phyloP scores from a whole-genome alignment of 768 basidiomycete genomes.

The Coprinopsis sp. region DNA sequence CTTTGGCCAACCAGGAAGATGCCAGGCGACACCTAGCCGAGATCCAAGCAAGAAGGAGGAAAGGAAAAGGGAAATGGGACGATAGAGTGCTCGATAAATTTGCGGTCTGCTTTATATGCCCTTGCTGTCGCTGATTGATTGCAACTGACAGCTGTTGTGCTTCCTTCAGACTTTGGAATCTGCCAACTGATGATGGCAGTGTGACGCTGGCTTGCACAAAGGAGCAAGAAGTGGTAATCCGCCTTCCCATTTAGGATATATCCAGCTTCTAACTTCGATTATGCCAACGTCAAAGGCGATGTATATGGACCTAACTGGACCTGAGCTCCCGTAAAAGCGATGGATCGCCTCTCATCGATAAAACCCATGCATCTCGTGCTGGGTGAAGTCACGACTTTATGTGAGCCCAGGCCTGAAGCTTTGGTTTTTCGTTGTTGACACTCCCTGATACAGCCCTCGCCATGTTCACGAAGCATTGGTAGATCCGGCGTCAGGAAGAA shows the following conservation, averaged over 20 bases:
- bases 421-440: slow-evolving; percentile 1
- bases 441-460: slow-evolving; percentile 23
- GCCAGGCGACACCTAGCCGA: slow-evolving; percentile 23
- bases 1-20: slow-evolving; percentile 43
- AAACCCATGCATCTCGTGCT: slow-evolving; percentile 53
- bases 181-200: slow-evolving; percentile 1
- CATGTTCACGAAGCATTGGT: slow-evolving; percentile 32
- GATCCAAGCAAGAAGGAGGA: slow-evolving; percentile 26
- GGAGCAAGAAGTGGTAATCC: slow-evolving; percentile 56
- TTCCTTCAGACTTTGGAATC: slow-evolving; percentile 28
- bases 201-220: slow-evolving; percentile 54
- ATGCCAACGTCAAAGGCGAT: slow-evolving; percentile 40
- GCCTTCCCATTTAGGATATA: not conserved
- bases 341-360: slow-evolving; percentile 34
- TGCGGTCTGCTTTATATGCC: slow-evolving; percentile 32
- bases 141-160: slow-evolving; percentile 43
- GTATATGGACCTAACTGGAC: slow-evolving; percentile 56
- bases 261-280: no score
- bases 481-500: slow-evolving; percentile 29
- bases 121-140: not conserved
- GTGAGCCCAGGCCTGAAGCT: slow-evolving; percentile 27
- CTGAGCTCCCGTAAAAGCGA: slow-evolving; percentile 45
- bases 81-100: slow-evolving; percentile 46
- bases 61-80: slow-evolving; percentile 46
- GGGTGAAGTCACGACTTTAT: slow-evolving; percentile 48